Conservation (phyloP, 108 stramenopile genomes). For the Bacterosira constricta region DNA sequence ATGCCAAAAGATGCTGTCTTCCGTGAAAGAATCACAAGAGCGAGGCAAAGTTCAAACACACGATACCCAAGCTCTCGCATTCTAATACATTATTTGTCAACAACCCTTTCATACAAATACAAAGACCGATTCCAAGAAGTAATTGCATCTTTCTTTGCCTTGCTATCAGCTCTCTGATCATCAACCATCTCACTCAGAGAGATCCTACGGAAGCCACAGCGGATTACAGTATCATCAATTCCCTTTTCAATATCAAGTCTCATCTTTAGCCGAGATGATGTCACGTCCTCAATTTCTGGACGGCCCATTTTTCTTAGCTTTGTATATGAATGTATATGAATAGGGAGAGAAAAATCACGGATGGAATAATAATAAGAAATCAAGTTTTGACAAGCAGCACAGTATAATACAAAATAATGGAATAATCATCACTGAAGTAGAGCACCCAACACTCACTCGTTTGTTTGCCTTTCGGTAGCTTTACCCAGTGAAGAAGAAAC, state of each 20-base stretch:
- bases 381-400: no score
- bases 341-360: no score
- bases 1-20: not conserved
- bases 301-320: constrained; percentile 54
- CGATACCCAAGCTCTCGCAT: constrained; percentile 1
- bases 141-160: constrained; percentile 1
- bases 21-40: not conserved
- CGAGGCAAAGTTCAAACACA: not conserved
- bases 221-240: constrained; percentile 43
- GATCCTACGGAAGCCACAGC: constrained; percentile 42
- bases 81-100: not conserved
- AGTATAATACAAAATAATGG: no score
- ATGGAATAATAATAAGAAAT: no score
- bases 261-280: constrained; percentile 36
- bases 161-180: not conserved
- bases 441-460: no score
- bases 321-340: no score
- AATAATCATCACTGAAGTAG: no score
- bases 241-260: constrained; percentile 51
- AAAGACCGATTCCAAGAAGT: constrained; percentile 45
- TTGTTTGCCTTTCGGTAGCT: constrained; percentile 57
- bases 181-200: not conserved
- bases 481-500: not conserved
- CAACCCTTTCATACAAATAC: constrained; percentile 33
- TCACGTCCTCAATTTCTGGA: constrained; percentile 52